A percentile compares a stretch with the other conserved stretches of the same genome.
Evolutionary conservation across 306 rosid genomes (phyloP).

Genomic region (Rosa multiflora): DNA sequence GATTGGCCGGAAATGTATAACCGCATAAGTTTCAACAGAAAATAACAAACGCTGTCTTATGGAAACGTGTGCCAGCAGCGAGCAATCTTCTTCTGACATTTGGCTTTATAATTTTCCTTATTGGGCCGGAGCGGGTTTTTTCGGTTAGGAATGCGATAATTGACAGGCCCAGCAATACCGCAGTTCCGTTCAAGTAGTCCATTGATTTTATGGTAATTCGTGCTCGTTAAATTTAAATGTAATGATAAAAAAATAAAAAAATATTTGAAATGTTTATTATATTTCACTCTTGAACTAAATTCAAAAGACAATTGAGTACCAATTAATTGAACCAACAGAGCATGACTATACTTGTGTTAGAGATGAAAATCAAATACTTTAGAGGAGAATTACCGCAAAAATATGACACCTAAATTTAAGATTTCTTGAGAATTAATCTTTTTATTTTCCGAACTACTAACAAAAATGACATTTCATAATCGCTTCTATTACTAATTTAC

Average conservation of each 20-base stretch:
- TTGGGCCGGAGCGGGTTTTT: neutral
- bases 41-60: neutral
- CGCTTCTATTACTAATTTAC: neutral
- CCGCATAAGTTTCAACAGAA: neutral
- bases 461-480: neutral
- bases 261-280: too few species aligned
- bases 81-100: neutral
- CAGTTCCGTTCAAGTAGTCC: too few species aligned
- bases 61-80: neutral
- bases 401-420: neutral
- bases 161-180: neutral
- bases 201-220: too few species aligned
- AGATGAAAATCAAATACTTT: neutral
- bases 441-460: neutral
- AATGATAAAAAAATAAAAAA: too few species aligned
- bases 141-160: neutral
- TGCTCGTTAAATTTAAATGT: neutral
- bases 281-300: too few species aligned
- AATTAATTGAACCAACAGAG: too few species aligned
- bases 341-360: too few species aligned
- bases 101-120: neutral
- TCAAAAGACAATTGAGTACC: too few species aligned
- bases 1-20: neutral
- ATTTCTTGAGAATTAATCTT: neutral
- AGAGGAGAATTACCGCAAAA: neutral